These are phyloP conservation scores for Colletotrichum navitas DNA, from an alignment of 2,329 filamentous ascomycete genomes.

Conservation along the genomic window DNA sequence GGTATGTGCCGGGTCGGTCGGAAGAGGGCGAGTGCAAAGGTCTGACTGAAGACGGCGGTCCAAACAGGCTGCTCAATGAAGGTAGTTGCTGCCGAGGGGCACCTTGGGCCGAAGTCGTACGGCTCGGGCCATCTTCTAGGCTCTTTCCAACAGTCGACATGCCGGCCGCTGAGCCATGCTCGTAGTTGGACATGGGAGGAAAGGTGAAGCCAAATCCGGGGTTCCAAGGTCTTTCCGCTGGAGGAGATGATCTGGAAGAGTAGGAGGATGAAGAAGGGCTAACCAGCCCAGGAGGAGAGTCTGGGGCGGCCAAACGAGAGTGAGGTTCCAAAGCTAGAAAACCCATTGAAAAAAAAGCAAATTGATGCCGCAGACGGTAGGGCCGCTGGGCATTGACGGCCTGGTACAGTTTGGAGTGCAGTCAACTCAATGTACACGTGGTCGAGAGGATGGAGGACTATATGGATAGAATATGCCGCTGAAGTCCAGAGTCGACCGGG, in stretches of 20 bases:
- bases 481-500: constrained; percentile 4
- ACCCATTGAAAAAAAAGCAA: constrained; percentile 64
- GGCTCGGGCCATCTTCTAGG: constrained; percentile 53
- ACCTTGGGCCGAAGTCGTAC: constrained; percentile 50
- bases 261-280: constrained; percentile 64
- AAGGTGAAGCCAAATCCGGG: constrained; percentile 57
- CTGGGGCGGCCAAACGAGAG: constrained; percentile 63
- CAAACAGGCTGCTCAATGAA: constrained; percentile 69
- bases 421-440: constrained; percentile 2
- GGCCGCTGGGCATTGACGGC: constrained; percentile 30
- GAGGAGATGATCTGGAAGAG: constrained; percentile 57
- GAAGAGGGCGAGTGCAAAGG: constrained; percentile 60
- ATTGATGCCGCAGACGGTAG: constrained; percentile 15
- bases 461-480: not conserved
- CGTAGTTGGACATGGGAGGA: constrained; percentile 71
- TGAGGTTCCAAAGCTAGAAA: constrained; percentile 64
- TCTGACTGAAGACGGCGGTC: constrained; percentile 59
- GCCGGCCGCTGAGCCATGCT: constrained; percentile 58
- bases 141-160: constrained; percentile 57
- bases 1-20: constrained; percentile 59
- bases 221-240: constrained; percentile 61
- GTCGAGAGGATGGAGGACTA: constrained; percentile 4
- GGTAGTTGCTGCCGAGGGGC: constrained; percentile 64
- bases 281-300: constrained; percentile 67
- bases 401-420: not conserved